These are phyloP conservation scores for Aspergillus egyptiacus DNA, from an alignment of 495 filamentous ascomycete species.

Conservation along the genomic window DNA sequence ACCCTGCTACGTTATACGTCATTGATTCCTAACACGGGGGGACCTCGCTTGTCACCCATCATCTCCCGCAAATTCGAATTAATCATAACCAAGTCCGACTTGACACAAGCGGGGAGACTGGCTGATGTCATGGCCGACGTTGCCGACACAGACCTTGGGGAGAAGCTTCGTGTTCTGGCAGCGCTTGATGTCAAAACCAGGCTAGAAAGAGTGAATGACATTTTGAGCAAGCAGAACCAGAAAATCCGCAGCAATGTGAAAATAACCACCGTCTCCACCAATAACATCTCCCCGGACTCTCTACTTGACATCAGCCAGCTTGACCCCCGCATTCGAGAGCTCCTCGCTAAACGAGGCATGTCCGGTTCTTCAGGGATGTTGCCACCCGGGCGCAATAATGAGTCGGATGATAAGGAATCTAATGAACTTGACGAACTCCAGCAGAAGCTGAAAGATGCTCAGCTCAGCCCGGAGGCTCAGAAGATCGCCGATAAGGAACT, in stretches of 20 bases:
- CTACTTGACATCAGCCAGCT: conserved; percentile 50
- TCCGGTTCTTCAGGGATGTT: conserved; percentile 46
- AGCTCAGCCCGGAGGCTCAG: conserved; percentile 65
- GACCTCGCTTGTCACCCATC: conserved; percentile 64
- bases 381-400: conserved; percentile 41
- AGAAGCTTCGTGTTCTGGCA: conserved; percentile 78
- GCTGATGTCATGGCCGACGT: conserved; percentile 96
- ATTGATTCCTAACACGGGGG: conserved; percentile 56
- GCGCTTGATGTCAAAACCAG: conserved; percentile 71
- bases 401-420: conserved; percentile 63
- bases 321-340: conserved; percentile 47
- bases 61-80: conserved; percentile 77
- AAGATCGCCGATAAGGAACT: conserved; percentile 88
- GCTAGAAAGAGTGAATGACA: conserved; percentile 69
- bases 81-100: conserved; percentile 71
- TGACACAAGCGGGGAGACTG: conserved; percentile 74
- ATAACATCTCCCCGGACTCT: conserved; percentile 47
- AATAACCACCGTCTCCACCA: conserved; percentile 64
- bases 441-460: conserved; percentile 75
- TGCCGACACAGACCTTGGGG: conserved; percentile 75
- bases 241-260: conserved; percentile 76
- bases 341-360: conserved; percentile 46
- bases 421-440: conserved; percentile 90
- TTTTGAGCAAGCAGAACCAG: conserved; percentile 72
- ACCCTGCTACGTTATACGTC: conserved; percentile 71